Evolutionary conservation across 176 grass and related monocot genomes (phyloP).

Genomic region (Miscanthus lutarioriparius): DNA sequence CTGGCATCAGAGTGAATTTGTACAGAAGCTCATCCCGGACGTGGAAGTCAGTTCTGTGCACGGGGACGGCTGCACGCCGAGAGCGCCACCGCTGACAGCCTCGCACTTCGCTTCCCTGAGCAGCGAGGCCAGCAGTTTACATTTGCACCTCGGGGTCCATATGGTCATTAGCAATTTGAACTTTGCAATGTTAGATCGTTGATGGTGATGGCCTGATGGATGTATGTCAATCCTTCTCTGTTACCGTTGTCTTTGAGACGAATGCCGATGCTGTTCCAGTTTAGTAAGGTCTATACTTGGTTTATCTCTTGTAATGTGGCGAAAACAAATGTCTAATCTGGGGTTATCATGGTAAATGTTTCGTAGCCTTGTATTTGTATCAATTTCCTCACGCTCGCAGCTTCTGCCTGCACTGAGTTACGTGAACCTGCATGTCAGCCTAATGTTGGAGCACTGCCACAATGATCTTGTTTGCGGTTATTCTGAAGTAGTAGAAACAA

Average conservation of each 20-base stretch:
- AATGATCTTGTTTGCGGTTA: too few species aligned
- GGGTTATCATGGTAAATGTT: neutral
- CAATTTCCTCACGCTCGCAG: neutral
- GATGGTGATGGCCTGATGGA: neutral
- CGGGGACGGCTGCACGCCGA: constrained; percentile 63
- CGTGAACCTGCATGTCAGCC: too few species aligned
- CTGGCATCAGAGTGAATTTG: constrained; percentile 44
- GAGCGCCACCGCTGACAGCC: constrained; percentile 66
- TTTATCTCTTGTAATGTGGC: neutral
- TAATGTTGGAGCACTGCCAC: too few species aligned
- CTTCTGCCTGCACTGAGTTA: neutral
- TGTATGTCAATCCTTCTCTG: neutral
- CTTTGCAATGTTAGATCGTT: neutral
- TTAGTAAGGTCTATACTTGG: neutral
- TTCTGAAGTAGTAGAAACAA: too few species aligned
- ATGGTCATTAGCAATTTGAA: constrained; percentile 14
- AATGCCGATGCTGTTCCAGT: neutral
- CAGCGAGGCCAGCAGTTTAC: constrained; percentile 42
- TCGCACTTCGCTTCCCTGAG: constrained; percentile 49
- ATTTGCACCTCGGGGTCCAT: constrained; percentile 28
- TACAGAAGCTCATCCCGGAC: constrained; percentile 61
- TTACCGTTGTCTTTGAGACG: neutral
- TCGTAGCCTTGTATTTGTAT: neutral
- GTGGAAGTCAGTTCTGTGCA: constrained; percentile 71
- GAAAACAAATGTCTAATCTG: neutral